Base-by-base conservation (phyloP, 257 asterid species). In the Haberlea rhodopensis region DNA sequence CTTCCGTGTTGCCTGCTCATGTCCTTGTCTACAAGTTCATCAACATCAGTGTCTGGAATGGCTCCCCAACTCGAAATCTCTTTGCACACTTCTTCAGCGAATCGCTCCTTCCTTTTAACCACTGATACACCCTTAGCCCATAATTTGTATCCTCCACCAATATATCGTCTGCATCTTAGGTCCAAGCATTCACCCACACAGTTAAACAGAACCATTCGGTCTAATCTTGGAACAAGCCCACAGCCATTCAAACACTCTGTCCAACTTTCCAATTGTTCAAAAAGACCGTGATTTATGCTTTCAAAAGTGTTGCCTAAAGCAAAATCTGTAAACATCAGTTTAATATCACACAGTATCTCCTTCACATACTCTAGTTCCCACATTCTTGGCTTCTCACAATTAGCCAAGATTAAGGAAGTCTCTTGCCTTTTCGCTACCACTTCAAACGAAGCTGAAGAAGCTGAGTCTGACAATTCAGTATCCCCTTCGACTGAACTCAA, bases 1-100 rank as follows among this genome's bases (percentile, higher is more conserved):
- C 71, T 79, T 9, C 99, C 96, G 15, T 65, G 56, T 53, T 67
- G 83, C 70, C 77, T 70, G 83, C 95, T 87, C 97, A 94, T 94
- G 61, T 94, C 96, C 70, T 71, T 84, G 73, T 90, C 92, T 6
- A 94, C 95, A n/a, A 90, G 89, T 57, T 87, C 99, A n/a, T n/a
- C n/a, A 3, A 87, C 90, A 90, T 75, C 82, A 34, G 79, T 80
- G 62, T 90, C 85, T 56, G 87, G 91, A 68, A 75, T 60, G 2
- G 65, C 74, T 63, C 69, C 81, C 89, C 91, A 87, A 24, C 82
- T 79, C 0, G 80, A 71, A n/a, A 90, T 74, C 75, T 90, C 97
- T 63, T 73, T 69, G 68, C 69, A 72, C 26, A 87, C 79, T 70
- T 90, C 96, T 63, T 79, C 81, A 6, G 87, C 96, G 61, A 94